Evolutionary conservation across 495 filamentous ascomycete genomes (phyloP), one percentile per base, ranked within the genome.

Genomic region (Penicillium silybi): DNA sequence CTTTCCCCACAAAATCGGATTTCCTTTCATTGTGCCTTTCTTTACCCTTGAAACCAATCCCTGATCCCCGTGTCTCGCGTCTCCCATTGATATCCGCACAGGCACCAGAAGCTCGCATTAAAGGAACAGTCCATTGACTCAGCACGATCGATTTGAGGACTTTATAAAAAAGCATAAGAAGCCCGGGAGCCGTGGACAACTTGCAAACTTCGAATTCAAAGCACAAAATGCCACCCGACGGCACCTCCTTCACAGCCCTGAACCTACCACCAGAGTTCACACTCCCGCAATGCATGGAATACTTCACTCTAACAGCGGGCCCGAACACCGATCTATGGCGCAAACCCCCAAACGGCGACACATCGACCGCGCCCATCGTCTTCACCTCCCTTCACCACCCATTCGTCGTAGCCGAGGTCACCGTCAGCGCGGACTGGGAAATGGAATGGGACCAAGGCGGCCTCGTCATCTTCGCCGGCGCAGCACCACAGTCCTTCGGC

Each of bases 401-500:
- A 16, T 81, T 83, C 58, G 69, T 80, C 29, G 68, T 79, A 11
- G 80, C 80, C 34, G 79, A 81, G 54, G 79, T 83, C n/a, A 83
- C 80, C 45, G 77, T 82, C 40, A 76, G 67, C 48, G 80, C 79
- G 10, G 76, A 82, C 61, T 80, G 77, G 78, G 78, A 80, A 56
- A 72, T 79, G 60, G 79, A 81, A 72, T 82, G 77, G 76, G 79
- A 83, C 50, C 80, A 92, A 66, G 73, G 71, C 35, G 88, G 86
- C 11, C 85, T 95, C 59, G 87, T 88, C 52, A 83, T 89, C 50
- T 90, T 90, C 51, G 83, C 86, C 40, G 88, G 88, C 48, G 84
- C 84, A 15, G 76, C 87, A 20, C 78, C 90, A 0, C 65, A 70
- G 50, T 65, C 74, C 1, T 56, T 64, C 29, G 60, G 67, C 1